Conservation (phyloP, 208 protist genomes). For the Wallacemonas collosoma region DNA sequence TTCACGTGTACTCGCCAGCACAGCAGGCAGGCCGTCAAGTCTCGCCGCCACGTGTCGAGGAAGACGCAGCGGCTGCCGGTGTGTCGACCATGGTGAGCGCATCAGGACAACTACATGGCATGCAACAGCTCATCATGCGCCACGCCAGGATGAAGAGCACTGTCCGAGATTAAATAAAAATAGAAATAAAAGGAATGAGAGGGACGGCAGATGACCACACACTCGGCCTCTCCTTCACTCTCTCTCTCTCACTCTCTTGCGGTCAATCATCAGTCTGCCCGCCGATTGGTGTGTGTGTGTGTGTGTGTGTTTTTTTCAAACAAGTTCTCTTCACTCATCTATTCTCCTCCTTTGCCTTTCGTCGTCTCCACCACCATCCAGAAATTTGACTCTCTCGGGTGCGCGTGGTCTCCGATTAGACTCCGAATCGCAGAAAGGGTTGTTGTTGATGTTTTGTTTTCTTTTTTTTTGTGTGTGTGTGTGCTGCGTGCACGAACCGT, state of each 20-base stretch:
- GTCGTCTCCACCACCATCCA: no score
- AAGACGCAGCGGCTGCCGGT: neutral
- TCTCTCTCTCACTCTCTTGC: no score
- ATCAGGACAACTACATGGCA: neutral
- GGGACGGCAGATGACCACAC: neutral
- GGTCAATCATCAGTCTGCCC: no score
- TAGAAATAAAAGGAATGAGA: neutral
- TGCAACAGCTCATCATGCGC: neutral
- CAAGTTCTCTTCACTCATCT: no score
- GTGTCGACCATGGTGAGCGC: neutral
- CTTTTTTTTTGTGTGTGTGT: neutral
- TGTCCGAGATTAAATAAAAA: neutral
- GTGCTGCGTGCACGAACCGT: neutral
- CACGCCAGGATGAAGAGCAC: neutral
- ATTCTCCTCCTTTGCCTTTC: no score
- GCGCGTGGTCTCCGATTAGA: no score
- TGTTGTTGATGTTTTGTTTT: neutral
- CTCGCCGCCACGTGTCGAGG: neutral
- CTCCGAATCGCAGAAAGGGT: no score
- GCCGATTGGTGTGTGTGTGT: no score
- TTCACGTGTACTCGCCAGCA: neutral
- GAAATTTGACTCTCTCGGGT: no score
- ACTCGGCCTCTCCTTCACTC: no score
- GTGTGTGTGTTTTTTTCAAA: no score
- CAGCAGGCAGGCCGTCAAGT: neutral